phyloP scores from a whole-genome alignment of 225 moss, liverwort and hornwort genomes.

The Climacium dendroides region DNA sequence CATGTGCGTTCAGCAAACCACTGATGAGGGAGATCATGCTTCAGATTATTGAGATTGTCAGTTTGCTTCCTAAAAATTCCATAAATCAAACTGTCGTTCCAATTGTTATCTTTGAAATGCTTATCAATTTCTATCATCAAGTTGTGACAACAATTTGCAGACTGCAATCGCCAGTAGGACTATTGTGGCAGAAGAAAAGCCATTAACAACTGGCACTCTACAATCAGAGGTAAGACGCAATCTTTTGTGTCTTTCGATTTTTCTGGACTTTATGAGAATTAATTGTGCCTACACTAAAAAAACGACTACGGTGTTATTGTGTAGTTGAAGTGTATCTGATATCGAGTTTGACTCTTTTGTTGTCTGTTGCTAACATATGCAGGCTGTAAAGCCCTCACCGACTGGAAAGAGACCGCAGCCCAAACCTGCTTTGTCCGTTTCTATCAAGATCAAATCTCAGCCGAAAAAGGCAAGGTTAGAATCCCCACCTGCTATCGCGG shows the following conservation, averaged over 20 bases:
- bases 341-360: neutral
- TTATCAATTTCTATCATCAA: neutral
- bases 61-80: neutral
- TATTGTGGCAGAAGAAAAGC: conserved; percentile 33
- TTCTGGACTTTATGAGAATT: neutral
- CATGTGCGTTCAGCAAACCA: conserved; percentile 43
- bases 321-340: neutral
- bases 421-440: conserved; percentile 31
- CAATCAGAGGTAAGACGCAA: conserved; percentile 16
- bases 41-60: neutral
- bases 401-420: conserved; percentile 41
- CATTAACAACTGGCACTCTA: neutral
- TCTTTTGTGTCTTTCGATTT: neutral
- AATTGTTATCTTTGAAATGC: neutral
- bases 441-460: conserved; percentile 68
- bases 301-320: neutral
- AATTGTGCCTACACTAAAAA: neutral
- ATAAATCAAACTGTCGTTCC: neutral
- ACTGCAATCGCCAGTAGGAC: conserved; percentile 48
- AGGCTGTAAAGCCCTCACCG: neutral
- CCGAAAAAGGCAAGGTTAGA: conserved; percentile 57
- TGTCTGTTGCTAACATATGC: neutral
- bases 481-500: neutral
- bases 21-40: neutral
- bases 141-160: conserved; percentile 12